Percentiles rank a stretch among this genome's conserved stretches.
These are phyloP conservation scores for Salvia rosmarinus DNA, from an alignment of 257 asterid genomes.

Conservation along the genomic window DNA sequence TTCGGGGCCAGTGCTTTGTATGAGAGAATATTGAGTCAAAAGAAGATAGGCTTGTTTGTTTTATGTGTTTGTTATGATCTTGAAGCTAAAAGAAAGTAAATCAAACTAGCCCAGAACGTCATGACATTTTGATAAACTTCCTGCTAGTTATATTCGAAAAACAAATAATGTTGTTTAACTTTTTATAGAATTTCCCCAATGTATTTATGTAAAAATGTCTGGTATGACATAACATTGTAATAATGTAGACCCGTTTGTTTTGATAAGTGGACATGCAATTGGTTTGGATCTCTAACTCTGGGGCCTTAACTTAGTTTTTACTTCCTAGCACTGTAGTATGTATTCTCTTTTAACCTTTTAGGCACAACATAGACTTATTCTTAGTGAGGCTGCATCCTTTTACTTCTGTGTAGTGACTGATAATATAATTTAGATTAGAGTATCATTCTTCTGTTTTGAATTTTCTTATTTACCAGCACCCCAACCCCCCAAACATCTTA, in stretches of 20 bases:
- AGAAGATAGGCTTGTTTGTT: no score
- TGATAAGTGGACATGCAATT: background rate
- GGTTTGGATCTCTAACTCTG: background rate
- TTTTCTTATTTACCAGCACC: conserved; percentile 9
- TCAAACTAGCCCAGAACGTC: background rate
- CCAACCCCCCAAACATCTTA: no score
- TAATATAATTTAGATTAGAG: background rate
- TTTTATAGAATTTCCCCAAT: no score
- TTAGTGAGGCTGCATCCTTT: background rate
- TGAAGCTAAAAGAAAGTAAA: no score
- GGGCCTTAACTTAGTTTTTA: background rate
- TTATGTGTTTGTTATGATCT: no score
- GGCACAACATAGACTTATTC: background rate
- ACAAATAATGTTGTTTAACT: no score
- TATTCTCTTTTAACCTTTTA: background rate
- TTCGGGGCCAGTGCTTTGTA: no score
- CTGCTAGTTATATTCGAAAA: no score
- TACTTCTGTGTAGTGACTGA: background rate
- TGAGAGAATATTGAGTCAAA: no score
- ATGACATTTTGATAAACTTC: no score
- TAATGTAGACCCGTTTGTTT: background rate
- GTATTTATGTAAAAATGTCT: background rate
- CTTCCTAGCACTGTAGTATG: background rate
- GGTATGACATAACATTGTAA: background rate
- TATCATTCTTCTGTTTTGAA: background rate